Conservation (phyloP, 2,329 filamentous ascomycete genomes). For the Didymella pomorum region DNA sequence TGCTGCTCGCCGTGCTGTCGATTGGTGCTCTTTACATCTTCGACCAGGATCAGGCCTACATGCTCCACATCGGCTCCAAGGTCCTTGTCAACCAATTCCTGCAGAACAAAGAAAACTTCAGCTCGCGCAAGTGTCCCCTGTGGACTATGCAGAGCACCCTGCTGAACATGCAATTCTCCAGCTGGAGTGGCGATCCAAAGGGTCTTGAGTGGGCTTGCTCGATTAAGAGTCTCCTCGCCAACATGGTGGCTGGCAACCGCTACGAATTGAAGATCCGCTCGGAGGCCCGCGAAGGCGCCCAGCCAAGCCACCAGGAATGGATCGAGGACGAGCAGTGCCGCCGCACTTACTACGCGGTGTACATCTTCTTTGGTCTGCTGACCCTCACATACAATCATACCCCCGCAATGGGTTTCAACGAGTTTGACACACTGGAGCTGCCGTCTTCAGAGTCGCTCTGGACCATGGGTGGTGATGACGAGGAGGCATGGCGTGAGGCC, state of each 20-base stretch:
- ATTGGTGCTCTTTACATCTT: slow-evolving; percentile 97
- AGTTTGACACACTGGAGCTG: slow-evolving; percentile 91
- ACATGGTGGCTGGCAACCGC: slow-evolving; percentile 97
- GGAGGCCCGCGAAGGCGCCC: slow-evolving; percentile 79
- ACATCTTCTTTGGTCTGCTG: slow-evolving; percentile 96
- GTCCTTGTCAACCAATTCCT: slow-evolving; percentile 96
- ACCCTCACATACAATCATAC: slow-evolving; percentile 98
- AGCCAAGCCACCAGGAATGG: slow-evolving; percentile 87
- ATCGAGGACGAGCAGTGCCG: slow-evolving; percentile 96
- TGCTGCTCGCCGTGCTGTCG: slow-evolving; percentile 88
- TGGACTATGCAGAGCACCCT: slow-evolving; percentile 99
- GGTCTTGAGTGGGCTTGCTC: slow-evolving; percentile 98
- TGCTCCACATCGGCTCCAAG: slow-evolving; percentile 97
- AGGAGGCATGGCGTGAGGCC: slow-evolving; percentile 83
- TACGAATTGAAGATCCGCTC: slow-evolving; percentile 95
- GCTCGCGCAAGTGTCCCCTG: slow-evolving; percentile 93
- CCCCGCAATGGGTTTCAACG: slow-evolving; percentile 96
- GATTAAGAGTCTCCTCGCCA: slow-evolving; percentile 96
- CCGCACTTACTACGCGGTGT: slow-evolving; percentile 96
- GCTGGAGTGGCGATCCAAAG: slow-evolving; percentile 98
- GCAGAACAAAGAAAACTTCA: slow-evolving; percentile 98
- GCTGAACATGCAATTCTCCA: slow-evolving; percentile 98
- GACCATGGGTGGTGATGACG: slow-evolving; percentile 83
- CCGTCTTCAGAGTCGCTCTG: slow-evolving; percentile 94
- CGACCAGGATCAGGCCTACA: slow-evolving; percentile 95